Conservation (phyloP, 2,329 filamentous ascomycete species). For the Dothideomycetidae sp. region DNA sequence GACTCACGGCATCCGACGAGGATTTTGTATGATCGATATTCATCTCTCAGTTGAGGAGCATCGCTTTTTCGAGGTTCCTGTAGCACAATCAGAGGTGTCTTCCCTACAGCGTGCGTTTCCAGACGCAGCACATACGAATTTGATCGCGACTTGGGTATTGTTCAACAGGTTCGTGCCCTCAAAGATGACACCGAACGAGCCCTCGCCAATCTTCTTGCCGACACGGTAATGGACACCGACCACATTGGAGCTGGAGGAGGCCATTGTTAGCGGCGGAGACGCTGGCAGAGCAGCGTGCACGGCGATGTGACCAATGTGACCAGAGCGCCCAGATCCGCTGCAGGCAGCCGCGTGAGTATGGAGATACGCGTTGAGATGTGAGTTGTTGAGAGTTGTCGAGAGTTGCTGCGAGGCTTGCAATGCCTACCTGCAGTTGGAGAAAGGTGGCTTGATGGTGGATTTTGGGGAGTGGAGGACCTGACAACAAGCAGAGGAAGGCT, state of each 20-base stretch:
- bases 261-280: constrained; percentile 41
- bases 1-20: constrained; percentile 95
- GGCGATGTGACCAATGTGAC: not conserved
- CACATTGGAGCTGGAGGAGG: constrained; percentile 85
- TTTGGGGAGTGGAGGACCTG: too few relatives aligned
- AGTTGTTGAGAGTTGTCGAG: too few relatives aligned
- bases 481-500: too few relatives aligned
- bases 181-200: constrained; percentile 94
- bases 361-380: too few relatives aligned
- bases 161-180: constrained; percentile 97
- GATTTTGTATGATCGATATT: constrained; percentile 99
- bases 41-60: constrained; percentile 91
- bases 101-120: constrained; percentile 3
- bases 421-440: too few relatives aligned
- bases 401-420: too few relatives aligned
- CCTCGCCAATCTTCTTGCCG: constrained; percentile 98
- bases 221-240: constrained; percentile 98
- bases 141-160: constrained; percentile 98
- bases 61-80: constrained; percentile 98
- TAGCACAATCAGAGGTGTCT: constrained; percentile 1
- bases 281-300: constrained; percentile 26
- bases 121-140: constrained; percentile 65
- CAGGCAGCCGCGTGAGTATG: too few relatives aligned
- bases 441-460: too few relatives aligned
- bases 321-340: too few relatives aligned